These are phyloP conservation scores for Chimonanthus praecox DNA, from an alignment of 164 flowering plant genomes.

Conservation along the genomic window DNA sequence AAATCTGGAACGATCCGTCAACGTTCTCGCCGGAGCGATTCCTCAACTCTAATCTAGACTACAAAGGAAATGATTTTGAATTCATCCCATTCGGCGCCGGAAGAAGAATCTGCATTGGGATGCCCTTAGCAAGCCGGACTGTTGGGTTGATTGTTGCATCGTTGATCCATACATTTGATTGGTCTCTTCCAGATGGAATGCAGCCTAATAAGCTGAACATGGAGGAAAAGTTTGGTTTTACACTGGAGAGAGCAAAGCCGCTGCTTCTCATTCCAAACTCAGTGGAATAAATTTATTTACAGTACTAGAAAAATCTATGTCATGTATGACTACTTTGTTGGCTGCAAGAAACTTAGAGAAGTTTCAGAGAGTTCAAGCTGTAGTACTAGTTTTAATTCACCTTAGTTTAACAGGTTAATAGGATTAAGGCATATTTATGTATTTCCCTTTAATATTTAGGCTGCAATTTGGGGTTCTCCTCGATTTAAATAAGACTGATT, in stretches of 20 bases:
- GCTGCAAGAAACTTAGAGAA: no score
- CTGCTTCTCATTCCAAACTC: neutral
- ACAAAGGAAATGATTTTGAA: slow-evolving; percentile 23
- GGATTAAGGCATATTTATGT: no score
- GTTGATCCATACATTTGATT: neutral
- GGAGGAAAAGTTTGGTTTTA: neutral
- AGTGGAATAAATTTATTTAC: neutral
- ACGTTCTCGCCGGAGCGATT: slow-evolving; percentile 25
- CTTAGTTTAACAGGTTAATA: no score
- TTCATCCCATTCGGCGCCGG: slow-evolving; percentile 26
- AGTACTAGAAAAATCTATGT: no score
- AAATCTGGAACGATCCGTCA: slow-evolving; percentile 18
- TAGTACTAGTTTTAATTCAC: no score
- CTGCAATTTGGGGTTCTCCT: no score
- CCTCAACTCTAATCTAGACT: slow-evolving; percentile 15
- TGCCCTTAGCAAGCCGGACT: slow-evolving; percentile 18
- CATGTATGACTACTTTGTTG: no score
- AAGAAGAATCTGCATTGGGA: slow-evolving; percentile 21
- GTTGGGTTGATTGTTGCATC: slow-evolving; percentile 2
- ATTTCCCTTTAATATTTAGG: no score
- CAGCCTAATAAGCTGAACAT: neutral
- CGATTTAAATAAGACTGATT: no score
- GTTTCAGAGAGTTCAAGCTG: no score
- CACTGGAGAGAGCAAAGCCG: neutral
- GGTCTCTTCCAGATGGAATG: neutral